Conservation (phyloP, 164 flowering plant species). For the Hamamelis virginiana region DNA sequence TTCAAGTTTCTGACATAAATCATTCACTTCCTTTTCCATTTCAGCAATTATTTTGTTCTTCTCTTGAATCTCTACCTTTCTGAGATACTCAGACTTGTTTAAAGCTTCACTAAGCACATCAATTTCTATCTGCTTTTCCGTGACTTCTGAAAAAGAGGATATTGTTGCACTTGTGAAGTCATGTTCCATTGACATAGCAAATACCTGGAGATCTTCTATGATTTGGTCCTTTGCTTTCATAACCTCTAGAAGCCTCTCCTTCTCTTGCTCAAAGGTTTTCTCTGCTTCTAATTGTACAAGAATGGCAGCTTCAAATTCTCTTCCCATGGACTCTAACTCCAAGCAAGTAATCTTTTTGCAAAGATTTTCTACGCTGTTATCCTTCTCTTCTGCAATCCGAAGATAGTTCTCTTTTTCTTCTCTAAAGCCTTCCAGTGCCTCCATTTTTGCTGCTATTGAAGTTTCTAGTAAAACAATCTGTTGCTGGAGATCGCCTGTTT, state of each 20-base stretch:
- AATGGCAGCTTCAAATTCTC: conserved; percentile 12
- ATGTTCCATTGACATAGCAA: conserved; percentile 8
- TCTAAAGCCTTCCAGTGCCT: conserved; percentile 6
- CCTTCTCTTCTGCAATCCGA: conserved; percentile 22
- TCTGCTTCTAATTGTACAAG: conserved; percentile 1
- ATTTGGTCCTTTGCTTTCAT: conserved; percentile 21
- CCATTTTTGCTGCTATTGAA: conserved; percentile 7
- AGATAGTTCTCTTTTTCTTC: conserved; percentile 10
- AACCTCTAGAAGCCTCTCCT: conserved; percentile 8
- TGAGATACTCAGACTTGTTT: conserved; percentile 18
- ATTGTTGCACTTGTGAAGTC: conserved; percentile 9
- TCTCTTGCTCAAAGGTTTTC: conserved; percentile 15
- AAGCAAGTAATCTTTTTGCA: conserved; percentile 15
- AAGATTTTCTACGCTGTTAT: conserved; percentile 14
- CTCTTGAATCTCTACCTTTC: conserved; percentile 25
- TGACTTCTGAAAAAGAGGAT: conserved; percentile 12
- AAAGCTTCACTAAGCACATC: conserved; percentile 21
- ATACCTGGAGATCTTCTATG: conserved; percentile 14
- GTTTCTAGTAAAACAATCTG: conserved; percentile 24
- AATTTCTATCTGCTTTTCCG: conserved; percentile 24
- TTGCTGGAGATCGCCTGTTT: conserved; percentile 25
- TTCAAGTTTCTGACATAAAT: conserved; percentile 24
- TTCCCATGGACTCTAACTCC: conserved; percentile 14
- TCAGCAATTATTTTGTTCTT: conserved; percentile 22
- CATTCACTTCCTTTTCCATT: conserved; percentile 26